Percentiles rank a stretch among this genome's conserved stretches.
Evolutionary conservation across 2,329 filamentous ascomycete species (phyloP).

Genomic region (Fonsecaea monophora): DNA sequence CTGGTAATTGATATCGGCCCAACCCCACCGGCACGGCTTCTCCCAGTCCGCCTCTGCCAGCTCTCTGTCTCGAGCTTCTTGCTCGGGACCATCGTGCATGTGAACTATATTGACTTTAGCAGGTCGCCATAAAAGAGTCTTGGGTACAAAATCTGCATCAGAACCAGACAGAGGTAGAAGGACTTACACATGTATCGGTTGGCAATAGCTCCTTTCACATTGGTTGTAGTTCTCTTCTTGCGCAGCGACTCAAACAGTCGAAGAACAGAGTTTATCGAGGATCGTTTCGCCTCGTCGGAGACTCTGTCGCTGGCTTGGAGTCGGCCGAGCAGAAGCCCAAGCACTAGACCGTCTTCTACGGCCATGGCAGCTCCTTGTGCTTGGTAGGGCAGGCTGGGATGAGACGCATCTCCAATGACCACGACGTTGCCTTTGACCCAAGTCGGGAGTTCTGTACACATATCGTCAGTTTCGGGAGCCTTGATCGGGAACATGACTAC

Average conservation of each 20-base stretch:
- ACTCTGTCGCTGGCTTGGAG: constrained; percentile 7
- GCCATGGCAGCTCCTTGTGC: constrained; percentile 52
- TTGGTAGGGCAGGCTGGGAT: constrained; percentile 46
- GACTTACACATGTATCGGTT: constrained; percentile 24
- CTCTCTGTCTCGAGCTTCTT: constrained; percentile 19
- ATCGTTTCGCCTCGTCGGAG: constrained; percentile 1
- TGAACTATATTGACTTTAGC: constrained; percentile 3
- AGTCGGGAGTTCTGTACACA: constrained; percentile 11
- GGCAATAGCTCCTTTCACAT: constrained; percentile 17
- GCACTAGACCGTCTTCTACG: constrained; percentile 53
- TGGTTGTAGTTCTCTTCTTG: constrained; percentile 22
- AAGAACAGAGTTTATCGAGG: constrained; percentile 15
- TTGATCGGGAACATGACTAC: neutral
- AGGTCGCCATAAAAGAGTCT: neutral
- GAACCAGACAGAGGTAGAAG: neutral
- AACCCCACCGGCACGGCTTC: constrained; percentile 20
- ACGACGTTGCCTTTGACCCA: constrained; percentile 48
- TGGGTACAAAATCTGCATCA: neutral
- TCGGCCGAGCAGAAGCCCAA: constrained; percentile 40
- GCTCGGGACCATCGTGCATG: constrained; percentile 21
- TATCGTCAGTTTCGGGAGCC: neutral
- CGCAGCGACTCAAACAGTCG: constrained; percentile 19
- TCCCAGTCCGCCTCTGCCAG: constrained; percentile 20
- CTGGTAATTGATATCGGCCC: constrained; percentile 23
- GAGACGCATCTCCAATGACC: constrained; percentile 51